Percentiles rank a stretch among this genome's conserved stretches.
Evolutionary conservation across 192 early-diverging fungal species (phyloP).

Genomic region (Backusella westeae): DNA sequence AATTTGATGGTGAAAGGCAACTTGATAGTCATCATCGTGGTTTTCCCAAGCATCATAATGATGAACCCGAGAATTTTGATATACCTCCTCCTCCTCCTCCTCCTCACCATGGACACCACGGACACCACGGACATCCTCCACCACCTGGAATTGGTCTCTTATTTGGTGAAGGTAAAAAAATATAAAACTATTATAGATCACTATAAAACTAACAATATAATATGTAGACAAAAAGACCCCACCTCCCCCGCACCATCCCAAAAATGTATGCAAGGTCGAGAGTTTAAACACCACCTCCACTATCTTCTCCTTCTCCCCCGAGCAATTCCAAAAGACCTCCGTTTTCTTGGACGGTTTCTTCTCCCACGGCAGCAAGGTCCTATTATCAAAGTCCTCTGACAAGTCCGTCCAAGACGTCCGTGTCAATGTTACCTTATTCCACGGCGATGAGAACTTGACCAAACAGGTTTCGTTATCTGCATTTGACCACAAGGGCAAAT

Average conservation of each 20-base stretch:
- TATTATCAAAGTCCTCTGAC: not conserved
- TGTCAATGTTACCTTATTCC: conserved; percentile 20
- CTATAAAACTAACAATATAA: not conserved
- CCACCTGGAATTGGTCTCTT: not conserved
- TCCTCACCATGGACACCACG: not conserved
- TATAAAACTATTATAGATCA: not conserved
- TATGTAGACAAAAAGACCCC: not conserved
- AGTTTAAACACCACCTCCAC: not conserved
- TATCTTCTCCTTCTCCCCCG: conserved; percentile 23
- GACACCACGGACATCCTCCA: not conserved
- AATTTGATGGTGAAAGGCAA: not conserved
- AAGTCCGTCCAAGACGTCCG: conserved; percentile 5
- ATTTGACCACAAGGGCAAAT: conserved; percentile 27
- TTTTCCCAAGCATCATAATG: not conserved
- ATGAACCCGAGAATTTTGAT: not conserved
- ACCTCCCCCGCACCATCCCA: not conserved
- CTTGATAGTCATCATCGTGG: not conserved
- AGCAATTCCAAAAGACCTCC: conserved; percentile 19
- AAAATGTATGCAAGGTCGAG: conserved; percentile 5
- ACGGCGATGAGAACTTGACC: not conserved
- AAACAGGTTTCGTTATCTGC: conserved; percentile 13
- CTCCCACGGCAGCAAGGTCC: conserved; percentile 1
- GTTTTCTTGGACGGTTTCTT: conserved; percentile 20
- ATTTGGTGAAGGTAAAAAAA: not conserved
- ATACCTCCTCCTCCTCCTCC: not conserved